A percentile compares a stretch with the other conserved stretches of the same genome.
Conservation (phyloP, 768 basidiomycete genomes). For the Brasilioporus rufonigricans region DNA sequence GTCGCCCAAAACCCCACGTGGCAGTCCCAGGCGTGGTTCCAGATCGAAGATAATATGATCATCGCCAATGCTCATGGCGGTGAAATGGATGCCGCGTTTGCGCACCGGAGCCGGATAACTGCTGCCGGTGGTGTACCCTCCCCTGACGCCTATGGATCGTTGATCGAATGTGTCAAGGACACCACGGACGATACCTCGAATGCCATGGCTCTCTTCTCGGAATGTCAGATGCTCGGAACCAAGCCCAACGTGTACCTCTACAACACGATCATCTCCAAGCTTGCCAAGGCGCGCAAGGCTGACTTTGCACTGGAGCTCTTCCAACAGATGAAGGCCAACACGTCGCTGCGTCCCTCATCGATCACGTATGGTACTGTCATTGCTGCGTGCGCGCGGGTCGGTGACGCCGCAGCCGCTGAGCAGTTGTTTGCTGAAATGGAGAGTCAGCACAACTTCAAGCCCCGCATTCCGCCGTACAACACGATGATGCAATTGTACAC, state of each 20-base stretch:
- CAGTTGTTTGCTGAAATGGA: slow-evolving; percentile 85
- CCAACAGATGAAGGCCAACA: slow-evolving; percentile 71
- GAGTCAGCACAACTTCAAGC: slow-evolving; percentile 66
- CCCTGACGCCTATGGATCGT: slow-evolving; percentile 88
- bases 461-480: slow-evolving; percentile 94
- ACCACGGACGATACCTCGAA: slow-evolving; percentile 95
- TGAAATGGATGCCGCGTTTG: slow-evolving; percentile 73
- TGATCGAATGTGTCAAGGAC: slow-evolving; percentile 85
- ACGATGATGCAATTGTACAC: slow-evolving; percentile 98
- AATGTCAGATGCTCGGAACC: slow-evolving; percentile 69
- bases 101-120: slow-evolving; percentile 76
- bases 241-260: slow-evolving; percentile 83
- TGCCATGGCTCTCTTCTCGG: slow-evolving; percentile 80
- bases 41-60: slow-evolving; percentile 87
- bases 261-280: slow-evolving; percentile 96
- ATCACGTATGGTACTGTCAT: slow-evolving; percentile 97
- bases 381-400: slow-evolving; percentile 89
- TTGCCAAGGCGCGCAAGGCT: slow-evolving; percentile 91
- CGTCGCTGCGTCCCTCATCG: slow-evolving; percentile 61
- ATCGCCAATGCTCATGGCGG: slow-evolving; percentile 82
- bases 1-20: slow-evolving; percentile 39
- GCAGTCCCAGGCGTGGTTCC: slow-evolving; percentile 66
- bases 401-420: slow-evolving; percentile 81
- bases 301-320: slow-evolving; percentile 88
- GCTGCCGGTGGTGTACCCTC: slow-evolving; percentile 74